phyloP scores from a whole-genome alignment of 306 rosid species.

The Acmispon strigosus region DNA sequence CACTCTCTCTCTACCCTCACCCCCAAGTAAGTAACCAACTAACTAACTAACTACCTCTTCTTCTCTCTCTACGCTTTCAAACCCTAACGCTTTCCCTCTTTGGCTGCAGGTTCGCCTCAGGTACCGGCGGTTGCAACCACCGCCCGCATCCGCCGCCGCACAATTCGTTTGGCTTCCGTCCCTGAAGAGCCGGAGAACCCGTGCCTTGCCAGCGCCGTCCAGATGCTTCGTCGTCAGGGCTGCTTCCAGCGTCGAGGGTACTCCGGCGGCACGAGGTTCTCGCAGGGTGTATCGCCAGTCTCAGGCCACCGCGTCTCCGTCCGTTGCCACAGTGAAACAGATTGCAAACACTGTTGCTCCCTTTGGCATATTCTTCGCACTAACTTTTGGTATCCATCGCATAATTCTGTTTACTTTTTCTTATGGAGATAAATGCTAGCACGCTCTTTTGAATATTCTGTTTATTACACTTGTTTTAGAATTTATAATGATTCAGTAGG shows the following conservation, averaged over 20 bases:
- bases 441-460: too few species aligned
- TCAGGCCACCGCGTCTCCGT: constrained; percentile 41
- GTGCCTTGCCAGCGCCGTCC: not conserved
- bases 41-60: not conserved
- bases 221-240: constrained; percentile 47
- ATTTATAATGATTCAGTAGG: not conserved
- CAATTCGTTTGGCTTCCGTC: constrained; percentile 24
- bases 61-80: not conserved
- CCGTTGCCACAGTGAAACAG: constrained; percentile 57
- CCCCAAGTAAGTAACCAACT: constrained; percentile 22
- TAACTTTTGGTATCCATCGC: constrained; percentile 59
- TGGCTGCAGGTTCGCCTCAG: constrained; percentile 23
- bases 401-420: not conserved
- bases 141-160: constrained; percentile 6
- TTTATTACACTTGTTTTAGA: not conserved
- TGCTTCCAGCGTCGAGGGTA: constrained; percentile 36
- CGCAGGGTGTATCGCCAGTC: constrained; percentile 74
- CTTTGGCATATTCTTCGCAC: constrained; percentile 49
- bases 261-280: constrained; percentile 31
- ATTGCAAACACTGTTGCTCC: constrained; percentile 54
- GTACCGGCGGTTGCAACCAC: constrained; percentile 25
- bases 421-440: not conserved
- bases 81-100: constrained; percentile 24
- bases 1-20: constrained; percentile 50
- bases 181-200: constrained; percentile 13